Percentiles rank a stretch among this genome's conserved stretches.
These are phyloP conservation scores for Galerina sulciceps DNA, from an alignment of 768 basidiomycete species.

Conservation along the genomic window DNA sequence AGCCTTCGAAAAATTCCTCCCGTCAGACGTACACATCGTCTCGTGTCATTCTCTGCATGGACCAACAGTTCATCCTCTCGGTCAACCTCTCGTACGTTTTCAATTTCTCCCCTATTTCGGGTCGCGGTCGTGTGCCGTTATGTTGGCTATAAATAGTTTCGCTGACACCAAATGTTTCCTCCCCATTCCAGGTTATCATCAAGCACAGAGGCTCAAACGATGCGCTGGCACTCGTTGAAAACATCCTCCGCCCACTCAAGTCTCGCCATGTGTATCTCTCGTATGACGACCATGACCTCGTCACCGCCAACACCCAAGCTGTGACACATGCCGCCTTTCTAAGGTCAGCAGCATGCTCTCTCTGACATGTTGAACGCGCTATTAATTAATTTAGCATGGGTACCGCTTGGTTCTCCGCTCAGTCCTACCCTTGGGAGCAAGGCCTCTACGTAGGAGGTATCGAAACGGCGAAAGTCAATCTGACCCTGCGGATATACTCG, in stretches of 20 bases:
- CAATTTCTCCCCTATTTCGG: too few relatives aligned
- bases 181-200: constrained; percentile 73
- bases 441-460: constrained; percentile 96
- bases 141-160: not conserved
- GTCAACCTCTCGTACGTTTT: constrained; percentile 82
- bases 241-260: constrained; percentile 75
- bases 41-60: constrained; percentile 96
- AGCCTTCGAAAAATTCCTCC: constrained; percentile 90
- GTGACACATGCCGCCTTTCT: constrained; percentile 98
- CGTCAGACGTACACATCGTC: constrained; percentile 84
- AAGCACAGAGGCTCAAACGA: constrained; percentile 81
- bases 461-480: constrained; percentile 97
- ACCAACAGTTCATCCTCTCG: constrained; percentile 83
- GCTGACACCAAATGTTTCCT: not conserved
- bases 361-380: not conserved
- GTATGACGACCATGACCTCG: constrained; percentile 95
- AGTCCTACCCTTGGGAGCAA: constrained; percentile 93
- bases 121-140: too few relatives aligned
- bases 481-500: constrained; percentile 93
- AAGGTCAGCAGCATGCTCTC: constrained; percentile 51
- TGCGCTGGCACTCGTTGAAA: constrained; percentile 78
- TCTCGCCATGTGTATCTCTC: constrained; percentile 90
- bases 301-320: constrained; percentile 98
- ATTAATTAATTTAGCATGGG: constrained; percentile 72
- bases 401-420: constrained; percentile 85